Conservation (phyloP, 2,329 filamentous ascomycete species). For the Ophiostoma piceae region DNA sequence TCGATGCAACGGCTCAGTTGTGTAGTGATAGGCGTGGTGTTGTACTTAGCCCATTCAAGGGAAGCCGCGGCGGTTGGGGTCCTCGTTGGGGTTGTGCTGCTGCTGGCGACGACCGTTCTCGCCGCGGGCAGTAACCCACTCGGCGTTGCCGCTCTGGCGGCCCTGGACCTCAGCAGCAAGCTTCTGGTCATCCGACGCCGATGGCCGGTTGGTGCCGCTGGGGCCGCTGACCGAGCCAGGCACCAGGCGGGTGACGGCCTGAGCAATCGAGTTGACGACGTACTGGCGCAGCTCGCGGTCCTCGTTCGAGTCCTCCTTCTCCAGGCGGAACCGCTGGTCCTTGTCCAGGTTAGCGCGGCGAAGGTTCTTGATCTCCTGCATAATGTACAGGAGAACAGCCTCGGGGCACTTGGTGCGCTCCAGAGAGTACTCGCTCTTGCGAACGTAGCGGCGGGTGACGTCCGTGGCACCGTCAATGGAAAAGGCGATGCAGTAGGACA, state of each 20-base stretch:
- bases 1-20: neutral
- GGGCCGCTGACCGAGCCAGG: slow-evolving; percentile 39
- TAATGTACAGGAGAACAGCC: slow-evolving; percentile 83
- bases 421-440: slow-evolving; percentile 65
- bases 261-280: slow-evolving; percentile 67
- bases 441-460: slow-evolving; percentile 62
- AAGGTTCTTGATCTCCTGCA: slow-evolving; percentile 82
- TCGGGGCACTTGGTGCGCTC: slow-evolving; percentile 77
- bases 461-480: slow-evolving; percentile 76
- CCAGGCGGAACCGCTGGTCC: slow-evolving; percentile 72
- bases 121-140: slow-evolving; percentile 37
- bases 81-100: slow-evolving; percentile 27
- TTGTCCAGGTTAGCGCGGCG: slow-evolving; percentile 81
- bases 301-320: slow-evolving; percentile 73
- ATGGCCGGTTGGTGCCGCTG: slow-evolving; percentile 25
- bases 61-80: slow-evolving; percentile 28
- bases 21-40: neutral
- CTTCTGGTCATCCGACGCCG: slow-evolving; percentile 50
- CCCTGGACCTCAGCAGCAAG: slow-evolving; percentile 55
- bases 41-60: slow-evolving; percentile 19
- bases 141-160: slow-evolving; percentile 36
- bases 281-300: slow-evolving; percentile 69
- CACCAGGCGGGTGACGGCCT: slow-evolving; percentile 64
- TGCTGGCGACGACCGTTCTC: slow-evolving; percentile 33
- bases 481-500: slow-evolving; percentile 96